Conservation (phyloP, 2,329 filamentous ascomycete species). For the Teratosphaeria epicoccoides region DNA sequence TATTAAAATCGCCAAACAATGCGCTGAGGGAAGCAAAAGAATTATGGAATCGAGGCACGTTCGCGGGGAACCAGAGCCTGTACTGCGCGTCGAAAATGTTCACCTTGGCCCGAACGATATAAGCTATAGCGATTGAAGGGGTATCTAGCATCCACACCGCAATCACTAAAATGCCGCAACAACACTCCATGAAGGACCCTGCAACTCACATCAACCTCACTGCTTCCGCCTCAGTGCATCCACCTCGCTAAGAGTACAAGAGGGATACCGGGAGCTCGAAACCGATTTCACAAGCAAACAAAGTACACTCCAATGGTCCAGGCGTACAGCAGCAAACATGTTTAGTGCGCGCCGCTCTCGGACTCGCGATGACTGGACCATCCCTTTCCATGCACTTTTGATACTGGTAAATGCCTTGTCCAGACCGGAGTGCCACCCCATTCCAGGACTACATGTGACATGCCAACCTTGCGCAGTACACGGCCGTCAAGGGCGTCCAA, state of each 20-base stretch:
- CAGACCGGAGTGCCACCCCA: background rate
- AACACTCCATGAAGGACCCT: background rate
- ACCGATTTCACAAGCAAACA: background rate
- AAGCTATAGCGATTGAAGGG: background rate
- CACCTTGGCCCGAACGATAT: no score
- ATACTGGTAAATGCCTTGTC: background rate
- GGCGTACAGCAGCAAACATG: background rate
- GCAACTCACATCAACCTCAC: background rate
- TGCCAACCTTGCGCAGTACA: background rate
- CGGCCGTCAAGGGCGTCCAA: no score
- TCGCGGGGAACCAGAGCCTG: no score
- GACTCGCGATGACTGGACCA: background rate
- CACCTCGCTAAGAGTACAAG: background rate
- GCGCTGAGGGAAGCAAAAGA: no score
- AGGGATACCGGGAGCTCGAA: background rate
- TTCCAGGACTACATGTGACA: background rate
- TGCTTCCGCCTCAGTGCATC: background rate
- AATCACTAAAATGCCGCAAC: background rate
- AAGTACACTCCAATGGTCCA: background rate
- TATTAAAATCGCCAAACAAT: no score
- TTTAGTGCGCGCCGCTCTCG: background rate
- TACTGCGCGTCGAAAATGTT: no score
- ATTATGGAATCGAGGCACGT: no score
- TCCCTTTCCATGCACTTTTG: background rate
- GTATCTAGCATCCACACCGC: background rate